A percentile compares a stretch with the other conserved stretches of the same genome.
These are phyloP conservation scores for Isabelozyma rhagii DNA, from an alignment of 805 yeast species.

Conservation along the genomic window DNA sequence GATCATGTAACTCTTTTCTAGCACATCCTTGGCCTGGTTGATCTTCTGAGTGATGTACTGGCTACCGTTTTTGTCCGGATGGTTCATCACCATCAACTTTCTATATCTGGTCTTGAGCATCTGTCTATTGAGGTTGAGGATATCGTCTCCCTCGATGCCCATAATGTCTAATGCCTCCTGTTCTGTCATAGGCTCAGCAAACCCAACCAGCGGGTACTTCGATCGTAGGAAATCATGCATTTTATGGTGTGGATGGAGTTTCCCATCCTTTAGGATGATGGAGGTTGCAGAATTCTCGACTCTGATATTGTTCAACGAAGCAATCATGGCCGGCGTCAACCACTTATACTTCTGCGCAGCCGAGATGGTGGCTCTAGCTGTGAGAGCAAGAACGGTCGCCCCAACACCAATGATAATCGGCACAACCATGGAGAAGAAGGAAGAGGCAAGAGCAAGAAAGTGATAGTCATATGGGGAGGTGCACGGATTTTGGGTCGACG, in stretches of 20 bases:
- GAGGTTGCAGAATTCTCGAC: conserved; percentile 6
- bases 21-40: conserved; percentile 41
- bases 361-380: conserved; percentile 29
- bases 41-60: conserved; percentile 38
- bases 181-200: conserved; percentile 38
- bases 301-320: conserved; percentile 28
- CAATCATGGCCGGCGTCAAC: conserved; percentile 34
- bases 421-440: conserved; percentile 25
- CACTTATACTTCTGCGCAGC: conserved; percentile 27
- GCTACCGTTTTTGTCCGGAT: conserved; percentile 42
- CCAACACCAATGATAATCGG: conserved; percentile 58
- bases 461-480: too few relatives aligned
- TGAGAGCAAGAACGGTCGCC: conserved; percentile 49
- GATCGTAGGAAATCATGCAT: conserved; percentile 10
- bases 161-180: conserved; percentile 38
- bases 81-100: conserved; percentile 37
- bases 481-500: not conserved
- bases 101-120: conserved; percentile 34
- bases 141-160: conserved; percentile 42
- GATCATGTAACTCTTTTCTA: conserved; percentile 38
- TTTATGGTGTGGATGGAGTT: conserved; percentile 10
- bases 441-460: not conserved
- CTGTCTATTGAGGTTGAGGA: conserved; percentile 33
- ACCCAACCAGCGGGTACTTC: conserved; percentile 33
- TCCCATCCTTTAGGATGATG: conserved; percentile 8